Conservation (phyloP, 75 land plant species). For the Adiantum capillusveneris region DNA sequence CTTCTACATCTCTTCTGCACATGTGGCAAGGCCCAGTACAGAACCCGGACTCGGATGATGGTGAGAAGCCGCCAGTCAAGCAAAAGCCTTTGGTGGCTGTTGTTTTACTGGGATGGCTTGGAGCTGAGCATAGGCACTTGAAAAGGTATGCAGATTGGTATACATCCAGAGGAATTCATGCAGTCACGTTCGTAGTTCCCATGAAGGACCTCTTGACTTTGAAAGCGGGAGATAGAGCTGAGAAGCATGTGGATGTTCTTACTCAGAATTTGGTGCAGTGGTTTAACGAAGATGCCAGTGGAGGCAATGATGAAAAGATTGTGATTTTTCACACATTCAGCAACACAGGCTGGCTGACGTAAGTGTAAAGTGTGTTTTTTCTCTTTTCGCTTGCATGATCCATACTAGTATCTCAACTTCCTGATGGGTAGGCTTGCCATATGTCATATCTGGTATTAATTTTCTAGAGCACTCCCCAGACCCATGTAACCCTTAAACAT, state of each 20-base stretch:
- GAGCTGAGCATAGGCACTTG: conserved; percentile 68
- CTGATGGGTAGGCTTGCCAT: too few relatives aligned
- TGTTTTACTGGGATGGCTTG: conserved; percentile 89
- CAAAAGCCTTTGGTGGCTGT: conserved; percentile 36
- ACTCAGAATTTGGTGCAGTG: conserved; percentile 41
- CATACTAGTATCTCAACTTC: not conserved
- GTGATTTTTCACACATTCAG: conserved; percentile 86
- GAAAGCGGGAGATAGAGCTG: conserved; percentile 47
- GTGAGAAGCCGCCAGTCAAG: not conserved
- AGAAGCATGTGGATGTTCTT: conserved; percentile 40
- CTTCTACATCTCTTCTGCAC: conserved; percentile 12
- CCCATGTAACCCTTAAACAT: too few relatives aligned
- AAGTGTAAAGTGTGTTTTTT: conserved; percentile 20
- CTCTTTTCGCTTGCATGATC: not conserved
- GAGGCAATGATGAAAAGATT: conserved; percentile 37
- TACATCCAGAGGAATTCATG: conserved; percentile 51
- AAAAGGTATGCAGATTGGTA: conserved; percentile 84
- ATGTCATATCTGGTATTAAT: too few relatives aligned
- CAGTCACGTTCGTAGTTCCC: conserved; percentile 59
- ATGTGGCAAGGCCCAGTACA: conserved; percentile 15
- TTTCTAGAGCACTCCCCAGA: too few relatives aligned
- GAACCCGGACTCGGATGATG: not conserved
- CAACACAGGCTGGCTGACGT: conserved; percentile 95
- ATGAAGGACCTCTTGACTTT: conserved; percentile 44
- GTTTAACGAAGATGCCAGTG: conserved; percentile 28